phyloP scores from a whole-genome alignment of 129 eudicot species.

The Tagetes patula region DNA sequence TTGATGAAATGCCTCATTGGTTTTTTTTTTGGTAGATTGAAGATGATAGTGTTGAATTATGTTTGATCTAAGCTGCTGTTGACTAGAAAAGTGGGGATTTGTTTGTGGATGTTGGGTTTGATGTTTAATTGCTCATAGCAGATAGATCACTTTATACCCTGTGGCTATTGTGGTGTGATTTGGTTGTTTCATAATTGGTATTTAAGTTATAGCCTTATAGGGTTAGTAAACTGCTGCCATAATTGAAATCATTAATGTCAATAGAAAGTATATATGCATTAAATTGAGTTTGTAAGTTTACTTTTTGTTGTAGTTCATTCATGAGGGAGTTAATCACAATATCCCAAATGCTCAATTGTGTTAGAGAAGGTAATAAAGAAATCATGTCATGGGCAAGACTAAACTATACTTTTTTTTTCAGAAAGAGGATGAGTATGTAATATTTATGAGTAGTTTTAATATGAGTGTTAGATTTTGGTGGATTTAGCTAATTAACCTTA shows the following conservation, averaged over 20 bases:
- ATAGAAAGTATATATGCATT: not conserved
- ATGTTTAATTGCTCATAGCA: not conserved
- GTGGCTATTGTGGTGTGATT: not conserved
- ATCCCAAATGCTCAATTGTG: not conserved
- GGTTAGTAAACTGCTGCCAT: not conserved
- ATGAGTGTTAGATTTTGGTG: not conserved
- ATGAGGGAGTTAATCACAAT: not conserved
- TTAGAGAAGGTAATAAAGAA: not conserved
- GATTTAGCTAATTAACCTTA: not conserved
- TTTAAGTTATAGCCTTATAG: not conserved
- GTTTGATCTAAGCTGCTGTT: not conserved
- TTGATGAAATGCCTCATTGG: slow-evolving; percentile 18
- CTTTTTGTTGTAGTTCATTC: not conserved
- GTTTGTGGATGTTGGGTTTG: not conserved
- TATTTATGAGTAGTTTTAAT: not conserved
- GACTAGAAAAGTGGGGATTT: too few relatives aligned
- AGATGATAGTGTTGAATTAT: not conserved
- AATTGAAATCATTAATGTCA: not conserved
- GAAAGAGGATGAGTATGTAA: too few relatives aligned
- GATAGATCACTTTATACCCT: not conserved
- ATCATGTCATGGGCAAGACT: not conserved
- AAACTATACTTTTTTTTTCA: not conserved
- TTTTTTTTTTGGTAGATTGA: not conserved
- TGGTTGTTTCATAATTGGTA: not conserved
- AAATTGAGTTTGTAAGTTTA: slow-evolving; percentile 1